These are phyloP conservation scores for Wilhelminamyces savonicus DNA, from an alignment of 805 yeast species.

Conservation along the genomic window DNA sequence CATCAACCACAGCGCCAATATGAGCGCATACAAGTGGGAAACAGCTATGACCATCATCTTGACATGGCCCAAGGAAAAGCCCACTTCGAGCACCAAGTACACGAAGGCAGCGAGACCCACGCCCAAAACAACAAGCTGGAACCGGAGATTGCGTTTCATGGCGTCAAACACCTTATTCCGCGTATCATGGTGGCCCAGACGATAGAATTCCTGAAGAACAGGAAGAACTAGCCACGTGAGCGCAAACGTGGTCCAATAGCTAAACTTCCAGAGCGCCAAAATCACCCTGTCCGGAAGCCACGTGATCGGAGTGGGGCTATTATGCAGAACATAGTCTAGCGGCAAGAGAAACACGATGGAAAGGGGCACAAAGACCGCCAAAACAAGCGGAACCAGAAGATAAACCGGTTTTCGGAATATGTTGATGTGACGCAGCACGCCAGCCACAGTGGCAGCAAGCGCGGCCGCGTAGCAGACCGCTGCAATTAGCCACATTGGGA, in stretches of 20 bases:
- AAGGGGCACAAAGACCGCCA: conserved; percentile 68
- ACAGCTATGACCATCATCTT: conserved; percentile 67
- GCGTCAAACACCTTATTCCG: conserved; percentile 49
- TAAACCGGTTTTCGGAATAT: conserved; percentile 30
- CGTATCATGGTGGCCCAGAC: conserved; percentile 58
- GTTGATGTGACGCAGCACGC: conserved; percentile 31
- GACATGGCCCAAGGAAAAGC: conserved; percentile 48
- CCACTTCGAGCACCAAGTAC: conserved; percentile 52
- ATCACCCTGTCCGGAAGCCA: conserved; percentile 41
- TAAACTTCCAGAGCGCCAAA: conserved; percentile 60
- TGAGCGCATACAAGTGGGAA: conserved; percentile 70
- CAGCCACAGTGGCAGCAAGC: conserved; percentile 21
- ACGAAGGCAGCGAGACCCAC: conserved; percentile 49
- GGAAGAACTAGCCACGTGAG: conserved; percentile 78
- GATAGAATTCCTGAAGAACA: conserved; percentile 62
- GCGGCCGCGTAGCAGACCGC: conserved; percentile 22
- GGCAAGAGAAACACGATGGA: conserved; percentile 72
- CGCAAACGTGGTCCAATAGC: conserved; percentile 77
- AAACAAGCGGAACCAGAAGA: conserved; percentile 40
- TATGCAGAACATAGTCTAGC: conserved; percentile 59
- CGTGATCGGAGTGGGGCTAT: conserved; percentile 25
- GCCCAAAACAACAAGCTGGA: conserved; percentile 51
- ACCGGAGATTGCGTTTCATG: conserved; percentile 47
- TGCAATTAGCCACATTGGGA: conserved; percentile 22
- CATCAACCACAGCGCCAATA: conserved; percentile 76